These are phyloP conservation scores for Canariomyces notabilis DNA, from an alignment of 2,329 filamentous ascomycete genomes.

Conservation along the genomic window DNA sequence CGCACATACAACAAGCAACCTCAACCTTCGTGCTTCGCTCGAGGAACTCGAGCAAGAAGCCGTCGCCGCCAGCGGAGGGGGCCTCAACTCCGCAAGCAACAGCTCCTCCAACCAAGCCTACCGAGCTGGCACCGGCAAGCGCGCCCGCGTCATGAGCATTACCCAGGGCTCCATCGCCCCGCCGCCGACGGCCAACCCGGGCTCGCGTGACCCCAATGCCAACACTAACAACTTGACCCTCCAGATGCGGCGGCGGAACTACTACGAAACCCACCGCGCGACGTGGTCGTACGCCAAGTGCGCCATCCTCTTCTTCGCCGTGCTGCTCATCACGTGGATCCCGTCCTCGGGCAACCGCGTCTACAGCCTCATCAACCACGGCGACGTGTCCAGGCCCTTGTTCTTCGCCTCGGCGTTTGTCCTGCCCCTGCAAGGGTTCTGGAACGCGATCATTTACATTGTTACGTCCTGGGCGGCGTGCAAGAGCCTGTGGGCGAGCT, in stretches of 20 bases:
- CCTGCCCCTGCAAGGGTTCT: slow-evolving; percentile 75
- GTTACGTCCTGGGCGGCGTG: slow-evolving; percentile 64
- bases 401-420: slow-evolving; percentile 68
- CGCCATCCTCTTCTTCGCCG: slow-evolving; percentile 65
- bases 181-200: slow-evolving; percentile 2
- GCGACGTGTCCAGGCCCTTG: slow-evolving; percentile 51
- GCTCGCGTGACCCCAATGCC: not conserved
- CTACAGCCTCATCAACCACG: slow-evolving; percentile 58
- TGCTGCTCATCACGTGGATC: slow-evolving; percentile 68
- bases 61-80: slow-evolving; percentile 1
- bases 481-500: slow-evolving; percentile 38
- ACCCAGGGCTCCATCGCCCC: not conserved
- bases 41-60: slow-evolving; percentile 13
- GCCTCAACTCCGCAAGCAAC: slow-evolving; percentile 16
- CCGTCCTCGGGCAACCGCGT: slow-evolving; percentile 74
- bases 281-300: slow-evolving; percentile 67
- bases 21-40: slow-evolving; percentile 10
- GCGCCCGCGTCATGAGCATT: slow-evolving; percentile 2
- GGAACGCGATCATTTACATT: slow-evolving; percentile 75
- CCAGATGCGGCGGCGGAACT: slow-evolving; percentile 32
- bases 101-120: not conserved
- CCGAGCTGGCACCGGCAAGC: not conserved
- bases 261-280: slow-evolving; percentile 54
- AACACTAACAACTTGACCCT: slow-evolving; percentile 1
- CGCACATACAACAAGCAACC: slow-evolving; percentile 8